Evolutionary conservation across 495 filamentous ascomycete species (phyloP), one percentile per base, ranked within the genome.

Genomic region (Daldinia vernicosa): DNA sequence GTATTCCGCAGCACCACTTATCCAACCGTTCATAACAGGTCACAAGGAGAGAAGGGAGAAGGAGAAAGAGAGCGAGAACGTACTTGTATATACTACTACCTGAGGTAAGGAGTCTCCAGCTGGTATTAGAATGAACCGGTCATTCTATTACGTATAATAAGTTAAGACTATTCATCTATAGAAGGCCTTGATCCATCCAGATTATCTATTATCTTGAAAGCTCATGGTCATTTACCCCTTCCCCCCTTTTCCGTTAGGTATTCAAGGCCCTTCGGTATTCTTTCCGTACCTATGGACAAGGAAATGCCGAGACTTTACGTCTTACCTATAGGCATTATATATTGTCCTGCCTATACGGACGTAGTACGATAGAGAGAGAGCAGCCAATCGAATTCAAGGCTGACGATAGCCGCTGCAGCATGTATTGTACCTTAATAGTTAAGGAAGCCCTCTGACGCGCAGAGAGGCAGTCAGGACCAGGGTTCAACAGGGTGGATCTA

Each of bases 391-490:
- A 45, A 45, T 45, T 45, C 5, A 45, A 45, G 40, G 9, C 22
- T 45, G 3, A 7, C 3, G 0, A 9, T 45, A 22, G 40, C n/a
- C n/a, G 40, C 40, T 45, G n/a, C 15, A 39, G 11, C 15, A 22
- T 26, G 17, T 33, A 57, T 1, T 1, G 1, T 2, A 1, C 26
- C 4, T 27, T 27, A 27, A 27, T 27, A 27, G 17, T 59, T 28
- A 7, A 27, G 22, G 22, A 52, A 52, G 53, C 53, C 53, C 53
- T 56, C 53, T 35, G 53, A 56, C 30, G 53, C 17, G 35, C 17
- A 64, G 27, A 60, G 28, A 64, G 30, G 67, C 51, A 65, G 67
- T 43, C 15, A 37, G 39, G 39, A 6, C 37, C 26, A 50, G 27
- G 33, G 27, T 57, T 19, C 19, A 17, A 9, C 9, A 50, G 53